Percentiles rank a stretch among this genome's conserved stretches.
Evolutionary conservation across 1,284 basidiomycete species (phyloP).

Genomic region (Cutaneotrichosporon daszewskae): DNA sequence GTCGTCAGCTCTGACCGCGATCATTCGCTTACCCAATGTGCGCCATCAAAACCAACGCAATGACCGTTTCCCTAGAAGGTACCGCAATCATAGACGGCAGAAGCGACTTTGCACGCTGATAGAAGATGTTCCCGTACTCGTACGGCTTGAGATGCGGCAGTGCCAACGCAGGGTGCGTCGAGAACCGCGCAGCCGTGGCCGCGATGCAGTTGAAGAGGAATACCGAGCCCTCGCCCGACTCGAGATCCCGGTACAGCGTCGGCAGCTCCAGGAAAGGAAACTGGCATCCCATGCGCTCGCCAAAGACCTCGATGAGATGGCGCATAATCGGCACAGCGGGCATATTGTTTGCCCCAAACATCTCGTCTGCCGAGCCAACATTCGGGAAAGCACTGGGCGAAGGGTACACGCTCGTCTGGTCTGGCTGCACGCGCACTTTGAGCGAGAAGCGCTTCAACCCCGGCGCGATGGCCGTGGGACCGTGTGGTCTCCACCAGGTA

Average conservation of each 20-base stretch:
- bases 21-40: slow-evolving; percentile 24
- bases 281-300: slow-evolving; percentile 23
- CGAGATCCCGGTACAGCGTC: slow-evolving; percentile 9
- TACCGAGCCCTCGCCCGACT: slow-evolving; percentile 14
- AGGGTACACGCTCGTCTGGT: background rate
- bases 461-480: slow-evolving; percentile 26
- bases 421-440: slow-evolving; percentile 21
- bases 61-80: slow-evolving; percentile 26
- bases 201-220: slow-evolving; percentile 27
- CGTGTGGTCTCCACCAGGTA: slow-evolving; percentile 34
- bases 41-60: slow-evolving; percentile 20
- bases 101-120: slow-evolving; percentile 19
- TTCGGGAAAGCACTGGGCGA: background rate
- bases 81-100: slow-evolving; percentile 24
- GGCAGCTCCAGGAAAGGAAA: slow-evolving; percentile 16
- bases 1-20: too few species aligned
- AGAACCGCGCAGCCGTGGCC: slow-evolving; percentile 25
- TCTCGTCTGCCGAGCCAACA: background rate
- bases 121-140: slow-evolving; percentile 8
- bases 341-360: slow-evolving; percentile 16
- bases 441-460: slow-evolving; percentile 27
- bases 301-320: slow-evolving; percentile 24
- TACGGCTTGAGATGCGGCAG: slow-evolving; percentile 13
- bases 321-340: slow-evolving; percentile 19
- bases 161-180: slow-evolving; percentile 22